Evolutionary conservation across 257 asterid genomes (phyloP).

Genomic region (Solanum peruvianum): DNA sequence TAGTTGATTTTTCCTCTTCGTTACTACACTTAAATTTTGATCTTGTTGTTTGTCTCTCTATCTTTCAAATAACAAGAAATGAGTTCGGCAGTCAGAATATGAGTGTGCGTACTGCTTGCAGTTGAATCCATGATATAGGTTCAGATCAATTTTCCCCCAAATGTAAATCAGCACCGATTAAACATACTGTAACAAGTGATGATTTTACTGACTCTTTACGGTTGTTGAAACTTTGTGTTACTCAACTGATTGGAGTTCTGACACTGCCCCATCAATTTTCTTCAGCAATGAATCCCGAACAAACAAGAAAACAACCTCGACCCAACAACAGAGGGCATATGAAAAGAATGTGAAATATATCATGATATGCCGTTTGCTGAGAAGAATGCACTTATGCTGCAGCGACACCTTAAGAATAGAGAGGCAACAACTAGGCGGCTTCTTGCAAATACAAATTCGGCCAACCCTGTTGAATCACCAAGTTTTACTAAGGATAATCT

Average conservation of each 20-base stretch:
- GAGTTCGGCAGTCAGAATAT: too few species aligned
- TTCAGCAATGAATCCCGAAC: background rate
- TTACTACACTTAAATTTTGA: too few species aligned
- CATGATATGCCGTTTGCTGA: background rate
- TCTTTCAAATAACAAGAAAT: too few species aligned
- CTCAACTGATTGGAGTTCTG: background rate
- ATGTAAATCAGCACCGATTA: too few species aligned
- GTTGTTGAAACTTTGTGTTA: background rate
- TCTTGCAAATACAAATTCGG: background rate
- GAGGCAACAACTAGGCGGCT: background rate
- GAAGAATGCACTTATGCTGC: background rate
- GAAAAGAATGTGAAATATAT: background rate
- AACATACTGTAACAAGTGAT: background rate
- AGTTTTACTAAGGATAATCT: too few species aligned
- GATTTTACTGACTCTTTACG: constrained; percentile 21
- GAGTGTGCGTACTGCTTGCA: too few species aligned
- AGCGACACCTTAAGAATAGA: too few species aligned
- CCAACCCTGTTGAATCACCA: too few species aligned
- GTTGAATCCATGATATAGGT: too few species aligned
- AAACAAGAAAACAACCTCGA: background rate
- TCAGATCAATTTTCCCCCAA: too few species aligned
- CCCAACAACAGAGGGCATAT: background rate
- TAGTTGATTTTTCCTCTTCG: too few species aligned
- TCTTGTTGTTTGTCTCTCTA: too few species aligned
- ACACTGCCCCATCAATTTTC: background rate